These are phyloP conservation scores for Vickermania spadyakhi DNA, from an alignment of 208 protist genomes.

Conservation along the genomic window DNA sequence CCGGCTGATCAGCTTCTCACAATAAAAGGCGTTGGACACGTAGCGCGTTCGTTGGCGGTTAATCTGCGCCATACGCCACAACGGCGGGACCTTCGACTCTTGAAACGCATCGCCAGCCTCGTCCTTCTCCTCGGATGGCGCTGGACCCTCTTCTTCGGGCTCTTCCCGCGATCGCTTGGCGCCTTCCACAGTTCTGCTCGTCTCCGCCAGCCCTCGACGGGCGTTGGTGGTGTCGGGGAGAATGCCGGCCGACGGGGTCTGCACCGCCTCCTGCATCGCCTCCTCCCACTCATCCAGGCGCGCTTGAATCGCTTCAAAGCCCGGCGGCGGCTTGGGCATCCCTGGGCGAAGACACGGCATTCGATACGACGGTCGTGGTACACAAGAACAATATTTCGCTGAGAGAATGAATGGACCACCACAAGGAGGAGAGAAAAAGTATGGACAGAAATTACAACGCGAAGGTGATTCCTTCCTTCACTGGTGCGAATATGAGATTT, in stretches of 20 bases:
- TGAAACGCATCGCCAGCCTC: conserved; percentile 3
- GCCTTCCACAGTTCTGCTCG: no score
- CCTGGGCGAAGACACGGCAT: conserved; percentile 77
- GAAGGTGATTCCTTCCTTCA: no score
- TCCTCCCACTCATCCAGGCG: conserved; percentile 62
- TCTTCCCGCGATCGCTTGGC: conserved; percentile 6
- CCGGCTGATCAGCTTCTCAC: conserved; percentile 30
- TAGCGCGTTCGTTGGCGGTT: conserved; percentile 76
- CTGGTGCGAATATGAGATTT: no score
- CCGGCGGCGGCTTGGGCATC: conserved; percentile 71
- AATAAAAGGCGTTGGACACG: conserved; percentile 56
- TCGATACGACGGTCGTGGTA: no score
- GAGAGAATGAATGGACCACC: no score
- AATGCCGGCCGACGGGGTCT: conserved; percentile 52
- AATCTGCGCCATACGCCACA: conserved; percentile 74
- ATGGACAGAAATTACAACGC: no score
- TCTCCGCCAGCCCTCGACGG: background rate
- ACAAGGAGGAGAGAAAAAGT: no score
- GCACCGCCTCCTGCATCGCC: conserved; percentile 56
- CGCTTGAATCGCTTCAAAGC: conserved; percentile 54
- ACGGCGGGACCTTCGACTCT: conserved; percentile 27
- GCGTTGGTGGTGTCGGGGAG: conserved; percentile 9
- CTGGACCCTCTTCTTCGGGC: background rate
- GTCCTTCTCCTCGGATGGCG: background rate
- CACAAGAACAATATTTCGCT: no score